Conservation (phyloP, 805 yeast species). For the Ogataea polymorpha region DNA sequence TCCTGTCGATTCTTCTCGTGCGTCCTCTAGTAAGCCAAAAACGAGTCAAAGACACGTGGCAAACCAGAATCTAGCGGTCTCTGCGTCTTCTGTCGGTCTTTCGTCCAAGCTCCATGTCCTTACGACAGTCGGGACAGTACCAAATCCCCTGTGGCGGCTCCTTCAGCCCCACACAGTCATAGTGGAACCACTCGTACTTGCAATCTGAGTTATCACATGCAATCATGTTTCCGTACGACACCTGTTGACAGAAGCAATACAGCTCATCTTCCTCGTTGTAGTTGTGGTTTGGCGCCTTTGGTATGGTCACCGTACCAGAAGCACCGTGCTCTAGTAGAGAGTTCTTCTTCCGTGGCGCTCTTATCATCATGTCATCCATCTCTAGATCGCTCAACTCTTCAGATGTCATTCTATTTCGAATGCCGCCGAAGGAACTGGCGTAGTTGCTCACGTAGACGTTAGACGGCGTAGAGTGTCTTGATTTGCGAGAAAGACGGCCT, state of each 20-base stretch:
- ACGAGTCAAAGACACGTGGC: conserved; percentile 54
- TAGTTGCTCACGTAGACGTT: conserved; percentile 5
- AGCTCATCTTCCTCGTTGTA: conserved; percentile 63
- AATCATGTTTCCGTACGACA: conserved; percentile 72
- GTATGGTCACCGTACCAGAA: conserved; percentile 27
- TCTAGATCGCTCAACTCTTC: conserved; percentile 23
- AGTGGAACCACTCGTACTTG: conserved; percentile 62
- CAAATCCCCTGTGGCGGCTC: conserved; percentile 94
- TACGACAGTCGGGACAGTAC: conserved; percentile 89
- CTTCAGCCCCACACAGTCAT: conserved; percentile 82
- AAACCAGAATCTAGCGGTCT: conserved; percentile 9
- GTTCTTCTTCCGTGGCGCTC: conserved; percentile 15
- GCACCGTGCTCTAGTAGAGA: conserved; percentile 25
- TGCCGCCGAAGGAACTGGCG: no score
- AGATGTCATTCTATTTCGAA: conserved; percentile 17
- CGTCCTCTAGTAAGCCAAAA: conserved; percentile 57
- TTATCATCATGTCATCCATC: conserved; percentile 16
- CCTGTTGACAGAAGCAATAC: conserved; percentile 92
- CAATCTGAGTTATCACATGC: conserved; percentile 62
- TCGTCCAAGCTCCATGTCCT: conserved; percentile 27
- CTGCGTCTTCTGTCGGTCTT: conserved; percentile 23
- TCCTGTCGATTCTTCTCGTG: conserved; percentile 43
- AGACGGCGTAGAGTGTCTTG: conserved; percentile 22
- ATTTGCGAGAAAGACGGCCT: conserved; percentile 14
- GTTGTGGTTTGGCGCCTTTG: conserved; percentile 22